These are phyloP conservation scores for Incumbomyces lentus DNA, from an alignment of 2,329 filamentous ascomycete genomes.

Conservation along the genomic window DNA sequence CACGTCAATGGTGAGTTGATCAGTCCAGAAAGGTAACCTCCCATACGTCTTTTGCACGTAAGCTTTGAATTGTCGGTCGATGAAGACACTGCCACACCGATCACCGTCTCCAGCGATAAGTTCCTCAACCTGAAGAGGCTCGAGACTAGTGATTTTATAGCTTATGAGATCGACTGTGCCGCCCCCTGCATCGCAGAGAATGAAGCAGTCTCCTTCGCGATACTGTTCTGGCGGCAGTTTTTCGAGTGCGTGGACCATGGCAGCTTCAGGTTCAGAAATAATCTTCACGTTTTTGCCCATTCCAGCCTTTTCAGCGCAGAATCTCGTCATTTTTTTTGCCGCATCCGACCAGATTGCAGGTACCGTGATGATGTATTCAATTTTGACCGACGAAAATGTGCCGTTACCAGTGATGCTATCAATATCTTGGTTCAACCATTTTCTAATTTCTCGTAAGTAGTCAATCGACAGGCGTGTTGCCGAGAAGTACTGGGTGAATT, in stretches of 20 bases:
- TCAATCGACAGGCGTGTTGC: slow-evolving; percentile 10
- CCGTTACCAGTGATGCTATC: slow-evolving; percentile 11
- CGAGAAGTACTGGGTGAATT: slow-evolving; percentile 6
- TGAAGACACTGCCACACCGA: slow-evolving; percentile 23
- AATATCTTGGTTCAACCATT: slow-evolving; percentile 11
- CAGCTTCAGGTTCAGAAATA: slow-evolving; percentile 25
- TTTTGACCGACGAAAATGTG: slow-evolving; percentile 7
- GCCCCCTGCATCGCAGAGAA: slow-evolving; percentile 31
- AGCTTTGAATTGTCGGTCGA: slow-evolving; percentile 23
- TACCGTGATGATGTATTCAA: slow-evolving; percentile 23
- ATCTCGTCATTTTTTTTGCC: slow-evolving; percentile 14
- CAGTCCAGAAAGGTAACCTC: slow-evolving; percentile 16
- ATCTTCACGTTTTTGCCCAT: slow-evolving; percentile 18
- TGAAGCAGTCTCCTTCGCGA: slow-evolving; percentile 21
- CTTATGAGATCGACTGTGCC: slow-evolving; percentile 29
- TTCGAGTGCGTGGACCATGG: slow-evolving; percentile 25
- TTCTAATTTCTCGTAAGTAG: slow-evolving; percentile 13
- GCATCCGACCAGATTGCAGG: slow-evolving; percentile 25
- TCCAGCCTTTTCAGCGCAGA: slow-evolving; percentile 16
- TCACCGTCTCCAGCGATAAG: slow-evolving; percentile 19
- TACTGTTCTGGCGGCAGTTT: slow-evolving; percentile 12
- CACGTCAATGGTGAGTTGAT: slow-evolving; percentile 22
- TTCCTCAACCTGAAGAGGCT: slow-evolving; percentile 22
- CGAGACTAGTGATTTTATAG: slow-evolving; percentile 20
- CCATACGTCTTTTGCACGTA: slow-evolving; percentile 16